Evolutionary conservation across 202 grass and related monocot species (phyloP), one percentile per base, ranked within the genome.

Genomic region (Setaria italica): DNA sequence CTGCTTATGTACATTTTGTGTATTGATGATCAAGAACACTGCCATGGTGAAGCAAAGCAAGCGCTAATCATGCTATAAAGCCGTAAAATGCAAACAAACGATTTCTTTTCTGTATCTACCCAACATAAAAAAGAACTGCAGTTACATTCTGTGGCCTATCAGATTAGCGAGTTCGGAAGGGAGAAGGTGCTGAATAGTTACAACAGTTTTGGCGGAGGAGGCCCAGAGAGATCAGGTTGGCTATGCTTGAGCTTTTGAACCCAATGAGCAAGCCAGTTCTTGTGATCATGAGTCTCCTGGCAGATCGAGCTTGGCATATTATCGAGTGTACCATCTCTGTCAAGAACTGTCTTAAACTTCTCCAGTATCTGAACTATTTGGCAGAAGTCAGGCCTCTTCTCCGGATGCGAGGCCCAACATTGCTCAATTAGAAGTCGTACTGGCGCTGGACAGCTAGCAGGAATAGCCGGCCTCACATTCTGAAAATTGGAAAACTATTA

Each of bases 371-470:
- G 87, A 77, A 94, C 90, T 25, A 96, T 93, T 73, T 96, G 91
- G 82, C 77, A 94, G 76, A 99, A 99, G 43, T 94, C 94, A 34
- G 97, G 94, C 69, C 97, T 96, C 89, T 99, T 99, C 57, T 92
- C 91, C 14, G 93, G 79, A 63, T 91, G 82, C 9, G 59, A 80
- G 35, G 86, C 54, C 97, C 97, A 99, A 34, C 97, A 99, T 68
- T 96, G 97, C 71, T 91, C 88, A 34, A 99, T 94, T 70, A 99
- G 85, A 81, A 90, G 81, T 46, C 79, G 82, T 67, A 96, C 72
- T 76, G 97, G 85, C 39, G 78, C 81, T 46, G 97, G 86, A 62
- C 97, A 99, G 37, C 78, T 78, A 20, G 35, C 11, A 72, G 93
- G 97, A 85, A 99, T 94, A 58, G 19, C 12, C 35, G 93, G 97